These are phyloP conservation scores for Geosmithia flava DNA, from an alignment of 2,329 filamentous ascomycete species.

Conservation along the genomic window DNA sequence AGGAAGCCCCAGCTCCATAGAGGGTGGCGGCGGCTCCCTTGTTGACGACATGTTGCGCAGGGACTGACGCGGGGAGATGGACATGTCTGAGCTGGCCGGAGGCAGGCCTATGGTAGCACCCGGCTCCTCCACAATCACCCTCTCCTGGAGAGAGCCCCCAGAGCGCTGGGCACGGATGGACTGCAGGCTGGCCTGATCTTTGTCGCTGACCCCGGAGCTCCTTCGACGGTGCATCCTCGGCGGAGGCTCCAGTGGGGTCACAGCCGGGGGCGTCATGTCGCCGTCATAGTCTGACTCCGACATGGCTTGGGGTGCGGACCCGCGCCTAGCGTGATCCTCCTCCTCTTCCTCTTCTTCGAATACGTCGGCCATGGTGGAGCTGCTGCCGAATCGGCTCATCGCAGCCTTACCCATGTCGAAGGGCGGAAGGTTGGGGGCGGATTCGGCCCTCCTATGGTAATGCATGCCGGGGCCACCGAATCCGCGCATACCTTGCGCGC, in stretches of 20 bases:
- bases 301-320: slow-evolving; percentile 12
- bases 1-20: slow-evolving; percentile 34
- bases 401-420: slow-evolving; percentile 52
- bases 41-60: slow-evolving; percentile 25
- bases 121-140: slow-evolving; percentile 35
- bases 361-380: slow-evolving; percentile 71
- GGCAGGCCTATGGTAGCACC: slow-evolving; percentile 1
- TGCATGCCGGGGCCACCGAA: slow-evolving; percentile 59
- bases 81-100: background rate
- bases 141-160: slow-evolving; percentile 36
- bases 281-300: slow-evolving; percentile 30
- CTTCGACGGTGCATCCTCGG: slow-evolving; percentile 24
- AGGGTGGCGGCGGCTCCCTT: slow-evolving; percentile 29
- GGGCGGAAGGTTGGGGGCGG: slow-evolving; percentile 65
- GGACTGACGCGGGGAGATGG: slow-evolving; percentile 1
- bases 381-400: slow-evolving; percentile 51
- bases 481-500: slow-evolving; percentile 58
- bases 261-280: slow-evolving; percentile 20
- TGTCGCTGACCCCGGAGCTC: slow-evolving; percentile 31
- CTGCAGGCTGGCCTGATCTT: slow-evolving; percentile 12
- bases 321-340: slow-evolving; percentile 32
- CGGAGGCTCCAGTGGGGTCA: slow-evolving; percentile 8
- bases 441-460: slow-evolving; percentile 68
- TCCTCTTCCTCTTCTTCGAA: slow-evolving; percentile 76
- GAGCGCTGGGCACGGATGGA: slow-evolving; percentile 35